These are phyloP conservation scores for Cyberlindnera euphorbiiphila DNA, from an alignment of 805 yeast species.

Conservation along the genomic window DNA sequence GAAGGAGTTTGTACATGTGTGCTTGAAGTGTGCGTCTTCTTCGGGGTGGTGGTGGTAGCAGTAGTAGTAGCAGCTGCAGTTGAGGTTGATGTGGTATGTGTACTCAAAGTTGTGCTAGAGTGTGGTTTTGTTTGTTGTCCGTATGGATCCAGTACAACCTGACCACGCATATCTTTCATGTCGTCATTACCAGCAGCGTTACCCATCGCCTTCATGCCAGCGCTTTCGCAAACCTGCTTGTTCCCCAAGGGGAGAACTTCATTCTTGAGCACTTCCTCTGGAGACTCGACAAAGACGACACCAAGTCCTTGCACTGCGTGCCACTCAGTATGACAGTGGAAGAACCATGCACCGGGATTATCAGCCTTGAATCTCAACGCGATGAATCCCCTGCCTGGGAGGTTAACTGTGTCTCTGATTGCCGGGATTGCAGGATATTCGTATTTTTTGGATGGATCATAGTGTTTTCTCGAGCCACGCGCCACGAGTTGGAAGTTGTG, in stretches of 20 bases:
- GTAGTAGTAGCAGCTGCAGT: background rate
- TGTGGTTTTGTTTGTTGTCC: too few relatives aligned
- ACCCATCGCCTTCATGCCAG: constrained; percentile 47
- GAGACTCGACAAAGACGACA: constrained; percentile 65
- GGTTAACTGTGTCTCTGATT: constrained; percentile 68
- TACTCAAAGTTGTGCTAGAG: background rate
- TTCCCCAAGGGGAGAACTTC: constrained; percentile 42
- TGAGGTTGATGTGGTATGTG: background rate
- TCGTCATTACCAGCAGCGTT: constrained; percentile 66
- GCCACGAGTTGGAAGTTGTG: constrained; percentile 62
- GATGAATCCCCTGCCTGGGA: constrained; percentile 61
- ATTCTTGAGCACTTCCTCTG: constrained; percentile 43
- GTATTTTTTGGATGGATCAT: constrained; percentile 17
- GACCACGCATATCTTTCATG: constrained; percentile 55
- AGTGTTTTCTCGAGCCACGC: constrained; percentile 38
- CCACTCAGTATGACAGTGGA: constrained; percentile 91
- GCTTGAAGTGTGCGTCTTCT: too few relatives aligned
- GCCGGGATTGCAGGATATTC: constrained; percentile 52
- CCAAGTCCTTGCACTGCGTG: constrained; percentile 81
- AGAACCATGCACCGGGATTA: constrained; percentile 92
- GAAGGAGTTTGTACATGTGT: too few relatives aligned
- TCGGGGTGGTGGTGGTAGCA: background rate
- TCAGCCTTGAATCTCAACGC: constrained; percentile 71
- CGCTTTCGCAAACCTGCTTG: constrained; percentile 43
- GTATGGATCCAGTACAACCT: constrained; percentile 1